phyloP scores from a whole-genome alignment of 139 green algal species.

The Chlamydomonas sp. region DNA sequence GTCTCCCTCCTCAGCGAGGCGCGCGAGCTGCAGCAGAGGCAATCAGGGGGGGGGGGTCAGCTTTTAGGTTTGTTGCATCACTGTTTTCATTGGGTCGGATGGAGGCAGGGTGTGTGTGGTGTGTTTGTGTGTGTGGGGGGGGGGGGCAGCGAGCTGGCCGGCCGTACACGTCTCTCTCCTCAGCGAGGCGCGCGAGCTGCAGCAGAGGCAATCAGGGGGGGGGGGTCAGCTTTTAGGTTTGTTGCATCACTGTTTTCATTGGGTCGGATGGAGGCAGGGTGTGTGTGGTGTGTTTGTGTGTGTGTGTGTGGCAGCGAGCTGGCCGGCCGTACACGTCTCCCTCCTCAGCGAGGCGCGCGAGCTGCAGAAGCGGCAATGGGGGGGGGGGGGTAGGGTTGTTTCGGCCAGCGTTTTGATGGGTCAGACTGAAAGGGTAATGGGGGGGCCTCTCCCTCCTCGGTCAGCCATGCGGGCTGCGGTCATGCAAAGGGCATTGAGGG shows the following conservation, averaged over 20 bases:
- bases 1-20: conserved; percentile 55
- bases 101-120: no score
- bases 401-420: no score
- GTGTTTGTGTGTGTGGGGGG: no score
- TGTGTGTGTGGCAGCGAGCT: no score
- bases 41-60: background rate
- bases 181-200: conserved; percentile 43
- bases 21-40: conserved; percentile 26
- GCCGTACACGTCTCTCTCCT: conserved; percentile 67
- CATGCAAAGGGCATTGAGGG: no score
- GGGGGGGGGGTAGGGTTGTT: background rate
- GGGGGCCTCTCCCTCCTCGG: no score
- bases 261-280: no score
- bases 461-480: no score
- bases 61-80: background rate
- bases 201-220: background rate
- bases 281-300: no score
- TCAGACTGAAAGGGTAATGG: no score
- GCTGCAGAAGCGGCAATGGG: conserved; percentile 11
- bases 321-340: conserved; percentile 75
- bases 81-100: no score
- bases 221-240: background rate
- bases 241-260: no score
- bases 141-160: conserved; percentile 64
- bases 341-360: conserved; percentile 46